Evolutionary conservation across 352 stramenopile species (phyloP).

Genomic region (Peronospora belbahrii): DNA sequence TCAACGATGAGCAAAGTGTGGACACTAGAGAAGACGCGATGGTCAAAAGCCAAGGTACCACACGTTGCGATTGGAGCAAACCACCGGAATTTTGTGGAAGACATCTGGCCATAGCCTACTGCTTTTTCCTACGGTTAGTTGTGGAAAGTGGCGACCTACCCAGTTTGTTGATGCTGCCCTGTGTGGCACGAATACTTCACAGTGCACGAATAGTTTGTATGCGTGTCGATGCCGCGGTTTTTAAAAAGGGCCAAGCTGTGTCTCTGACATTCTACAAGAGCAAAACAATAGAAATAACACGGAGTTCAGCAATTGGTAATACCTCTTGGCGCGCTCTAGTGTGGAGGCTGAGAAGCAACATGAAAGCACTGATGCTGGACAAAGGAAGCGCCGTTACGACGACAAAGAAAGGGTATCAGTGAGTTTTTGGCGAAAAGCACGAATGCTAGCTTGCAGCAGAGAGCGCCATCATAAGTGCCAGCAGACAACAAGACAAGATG

Average conservation of each 20-base stretch:
- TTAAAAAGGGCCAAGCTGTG: slow-evolving; percentile 63
- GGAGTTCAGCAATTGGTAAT: slow-evolving; percentile 63
- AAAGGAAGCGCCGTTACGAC: slow-evolving; percentile 30
- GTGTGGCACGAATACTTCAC: slow-evolving; percentile 61
- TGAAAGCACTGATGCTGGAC: slow-evolving; percentile 11
- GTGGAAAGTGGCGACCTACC: slow-evolving; percentile 20
- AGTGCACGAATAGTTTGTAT: slow-evolving; percentile 65
- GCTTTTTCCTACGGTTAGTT: neutral
- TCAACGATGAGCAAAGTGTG: slow-evolving; percentile 20
- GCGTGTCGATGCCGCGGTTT: slow-evolving; percentile 50
- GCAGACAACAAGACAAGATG: slow-evolving; percentile 15
- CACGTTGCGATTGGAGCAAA: neutral
- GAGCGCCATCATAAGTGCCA: slow-evolving; percentile 30
- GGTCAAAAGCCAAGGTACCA: neutral
- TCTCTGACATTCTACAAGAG: too few species aligned
- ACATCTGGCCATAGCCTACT: neutral
- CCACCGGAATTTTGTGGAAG: neutral
- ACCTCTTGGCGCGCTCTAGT: slow-evolving; percentile 75
- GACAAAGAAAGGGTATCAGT: slow-evolving; percentile 68
- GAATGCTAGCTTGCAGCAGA: slow-evolving; percentile 74
- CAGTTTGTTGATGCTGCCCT: slow-evolving; percentile 77
- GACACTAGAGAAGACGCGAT: neutral
- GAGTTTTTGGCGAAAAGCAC: slow-evolving; percentile 63
- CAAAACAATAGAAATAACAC: too few species aligned
- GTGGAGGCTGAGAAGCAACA: slow-evolving; percentile 32